A percentile compares a stretch with the other conserved stretches of the same genome.
phyloP scores from a whole-genome alignment of 164 flowering plant genomes.

The Vitis cinerea region DNA sequence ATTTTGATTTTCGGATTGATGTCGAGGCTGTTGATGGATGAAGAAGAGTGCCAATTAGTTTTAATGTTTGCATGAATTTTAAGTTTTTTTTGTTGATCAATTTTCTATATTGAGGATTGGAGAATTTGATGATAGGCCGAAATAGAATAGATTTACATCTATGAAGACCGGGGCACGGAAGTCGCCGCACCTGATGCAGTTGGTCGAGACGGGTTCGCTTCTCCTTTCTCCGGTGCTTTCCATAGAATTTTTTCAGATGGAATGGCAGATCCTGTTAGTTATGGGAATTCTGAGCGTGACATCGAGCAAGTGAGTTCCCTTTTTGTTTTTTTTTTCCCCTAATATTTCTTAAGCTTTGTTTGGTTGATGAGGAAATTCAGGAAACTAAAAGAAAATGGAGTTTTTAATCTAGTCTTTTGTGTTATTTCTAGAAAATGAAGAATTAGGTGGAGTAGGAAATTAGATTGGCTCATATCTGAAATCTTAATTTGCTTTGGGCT shows the following conservation, averaged over 20 bases:
- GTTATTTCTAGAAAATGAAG: too few species aligned
- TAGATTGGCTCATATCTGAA: too few species aligned
- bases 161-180: constrained; percentile 56
- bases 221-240: constrained; percentile 27
- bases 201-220: constrained; percentile 19
- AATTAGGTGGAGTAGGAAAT: too few species aligned
- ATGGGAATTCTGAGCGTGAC: constrained; percentile 67
- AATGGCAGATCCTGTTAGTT: constrained; percentile 84
- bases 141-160: constrained; percentile 38
- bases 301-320: constrained; percentile 58
- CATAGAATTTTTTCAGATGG: constrained; percentile 67
- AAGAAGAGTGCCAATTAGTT: not conserved
- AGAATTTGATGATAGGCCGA: constrained; percentile 44
- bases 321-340: not conserved
- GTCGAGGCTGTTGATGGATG: not conserved
- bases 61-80: not conserved
- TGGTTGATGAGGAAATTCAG: not conserved
- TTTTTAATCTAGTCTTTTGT: not conserved
- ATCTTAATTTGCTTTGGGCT: too few species aligned
- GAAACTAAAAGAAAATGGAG: not conserved
- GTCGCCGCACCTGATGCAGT: constrained; percentile 46
- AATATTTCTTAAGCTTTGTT: not conserved
- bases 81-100: not conserved
- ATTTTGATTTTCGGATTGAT: not conserved
- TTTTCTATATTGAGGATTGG: not conserved